These are phyloP conservation scores for Russula brevipes DNA, from an alignment of 768 basidiomycete species.

Conservation along the genomic window DNA sequence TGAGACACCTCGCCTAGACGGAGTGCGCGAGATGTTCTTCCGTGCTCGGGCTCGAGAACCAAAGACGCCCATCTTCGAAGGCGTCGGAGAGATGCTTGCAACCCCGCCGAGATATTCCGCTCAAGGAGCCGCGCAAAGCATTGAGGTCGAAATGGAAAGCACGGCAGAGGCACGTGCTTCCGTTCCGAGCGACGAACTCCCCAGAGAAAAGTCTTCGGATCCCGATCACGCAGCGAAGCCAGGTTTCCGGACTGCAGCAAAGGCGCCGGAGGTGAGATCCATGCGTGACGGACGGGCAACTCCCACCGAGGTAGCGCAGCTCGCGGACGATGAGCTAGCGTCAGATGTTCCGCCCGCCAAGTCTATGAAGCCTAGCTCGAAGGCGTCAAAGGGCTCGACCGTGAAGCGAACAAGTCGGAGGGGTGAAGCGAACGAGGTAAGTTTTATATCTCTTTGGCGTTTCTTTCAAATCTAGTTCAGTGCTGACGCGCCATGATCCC, in stretches of 20 bases:
- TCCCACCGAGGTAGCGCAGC: slow-evolving; percentile 14
- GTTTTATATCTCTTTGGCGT: slow-evolving; percentile 3
- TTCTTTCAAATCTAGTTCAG: neutral
- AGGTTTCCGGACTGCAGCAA: neutral
- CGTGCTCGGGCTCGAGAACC: slow-evolving; percentile 22
- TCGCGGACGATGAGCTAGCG: slow-evolving; percentile 20
- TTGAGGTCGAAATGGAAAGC: slow-evolving; percentile 13
- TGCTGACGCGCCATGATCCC: neutral
- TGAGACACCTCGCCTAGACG: slow-evolving; percentile 35
- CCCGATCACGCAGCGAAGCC: neutral
- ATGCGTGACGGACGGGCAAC: slow-evolving; percentile 4
- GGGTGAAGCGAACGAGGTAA: slow-evolving; percentile 26
- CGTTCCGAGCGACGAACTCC: neutral
- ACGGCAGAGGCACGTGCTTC: slow-evolving; percentile 12
- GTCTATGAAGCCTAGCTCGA: slow-evolving; percentile 1
- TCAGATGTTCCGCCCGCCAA: slow-evolving; percentile 5
- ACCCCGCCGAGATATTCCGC: slow-evolving; percentile 30
- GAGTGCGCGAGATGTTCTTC: slow-evolving; percentile 33
- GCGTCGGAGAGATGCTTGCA: slow-evolving; percentile 31
- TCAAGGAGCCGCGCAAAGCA: slow-evolving; percentile 10
- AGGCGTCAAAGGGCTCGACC: slow-evolving; percentile 11
- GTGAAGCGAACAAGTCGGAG: slow-evolving; percentile 26
- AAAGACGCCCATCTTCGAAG: slow-evolving; percentile 30
- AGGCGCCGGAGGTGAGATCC: neutral
- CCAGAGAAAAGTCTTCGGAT: slow-evolving; percentile 11